Evolutionary conservation across 192 early-diverging fungal genomes (phyloP), one percentile per base, ranked within the genome.

Genomic region (Funneliformis mosseae): DNA sequence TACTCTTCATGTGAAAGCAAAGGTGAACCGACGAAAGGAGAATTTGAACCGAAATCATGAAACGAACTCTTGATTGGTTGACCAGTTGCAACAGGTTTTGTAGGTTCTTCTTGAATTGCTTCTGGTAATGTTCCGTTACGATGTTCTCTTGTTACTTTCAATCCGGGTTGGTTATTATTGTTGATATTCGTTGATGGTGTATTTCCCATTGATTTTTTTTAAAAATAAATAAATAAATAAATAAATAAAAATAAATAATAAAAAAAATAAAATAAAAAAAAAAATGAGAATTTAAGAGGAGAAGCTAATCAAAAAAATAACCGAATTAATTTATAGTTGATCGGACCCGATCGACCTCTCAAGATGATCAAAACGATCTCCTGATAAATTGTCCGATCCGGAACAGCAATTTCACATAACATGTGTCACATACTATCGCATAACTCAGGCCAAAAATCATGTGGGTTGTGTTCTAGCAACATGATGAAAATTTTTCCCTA

Each of bases 31-130:
- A 50, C 72, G 27, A 74, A 45, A 46, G 72, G 72, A n/a, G 42
- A 50, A 74, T 74, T 74, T 69, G 67, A 69, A 69, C 67, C 67
- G 38, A 69, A 69, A 39, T 69, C 67, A 69, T 69, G 67, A 69
- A 69, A 69, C 11, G 67, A 69, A 69, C 33, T 69, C 67, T 69
- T 39, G n/a, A 74, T 74, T 50, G 46, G n/a, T 25, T 39, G 72
- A 25, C 41, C 46, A 27, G 72, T 45, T 16, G 41, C 43, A 50
- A 74, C 43, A 50, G 42, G 72, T n/a, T n/a, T 74, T 27, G 38
- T 50, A 12, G 41, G 72, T 23, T 74, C 72, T 48, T 23, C 27
- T 50, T 50, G n/a, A 25, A 9, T 46, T 25, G 18, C 8, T 69
- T 9, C 39, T 27, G 67, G 28, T 7, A 28, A 9, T 42, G 8